Conservation (phyloP, 345 rosid species). For the Sisymbrium altissimum region DNA sequence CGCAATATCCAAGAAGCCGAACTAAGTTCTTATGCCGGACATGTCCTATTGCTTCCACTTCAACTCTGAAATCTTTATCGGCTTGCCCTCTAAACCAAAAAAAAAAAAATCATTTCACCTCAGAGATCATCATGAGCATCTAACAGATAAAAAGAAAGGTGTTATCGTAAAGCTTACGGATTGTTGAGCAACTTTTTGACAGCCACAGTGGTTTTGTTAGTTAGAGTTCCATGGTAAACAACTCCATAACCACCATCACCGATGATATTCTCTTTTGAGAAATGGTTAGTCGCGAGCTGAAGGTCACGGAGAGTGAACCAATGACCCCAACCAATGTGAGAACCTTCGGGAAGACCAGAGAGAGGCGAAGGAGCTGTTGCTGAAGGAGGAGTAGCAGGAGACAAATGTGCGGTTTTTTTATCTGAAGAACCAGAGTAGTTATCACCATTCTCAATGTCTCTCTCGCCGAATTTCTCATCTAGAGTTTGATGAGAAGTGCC, state of each 20-base stretch:
- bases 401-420: slow-evolving; percentile 46
- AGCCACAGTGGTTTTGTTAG: slow-evolving; percentile 78
- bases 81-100: slow-evolving; percentile 75
- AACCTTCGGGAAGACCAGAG: slow-evolving; percentile 78
- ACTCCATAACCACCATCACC: slow-evolving; percentile 99
- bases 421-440: slow-evolving; percentile 53
- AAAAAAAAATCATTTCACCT: neutral
- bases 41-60: slow-evolving; percentile 95
- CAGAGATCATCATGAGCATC: slow-evolving; percentile 24
- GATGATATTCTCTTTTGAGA: slow-evolving; percentile 74
- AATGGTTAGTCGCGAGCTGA: slow-evolving; percentile 70
- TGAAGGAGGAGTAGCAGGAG: slow-evolving; percentile 49
- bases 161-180: slow-evolving; percentile 49
- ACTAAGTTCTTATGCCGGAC: slow-evolving; percentile 96
- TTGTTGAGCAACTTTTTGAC: slow-evolving; percentile 93
- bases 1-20: slow-evolving; percentile 92
- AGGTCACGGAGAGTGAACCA: slow-evolving; percentile 97
- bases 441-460: slow-evolving; percentile 66
- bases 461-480: slow-evolving; percentile 53
- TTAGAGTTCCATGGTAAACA: slow-evolving; percentile 72
- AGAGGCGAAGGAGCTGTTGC: slow-evolving; percentile 67
- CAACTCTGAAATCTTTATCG: slow-evolving; percentile 94
- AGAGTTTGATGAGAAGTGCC: slow-evolving; percentile 36
- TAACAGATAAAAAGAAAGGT: neutral
- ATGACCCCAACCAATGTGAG: slow-evolving; percentile 96